Percentiles rank a stretch among this genome's conserved stretches.
Evolutionary conservation across 495 filamentous ascomycete species (phyloP).

Genomic region (Pyronema domesticum): DNA sequence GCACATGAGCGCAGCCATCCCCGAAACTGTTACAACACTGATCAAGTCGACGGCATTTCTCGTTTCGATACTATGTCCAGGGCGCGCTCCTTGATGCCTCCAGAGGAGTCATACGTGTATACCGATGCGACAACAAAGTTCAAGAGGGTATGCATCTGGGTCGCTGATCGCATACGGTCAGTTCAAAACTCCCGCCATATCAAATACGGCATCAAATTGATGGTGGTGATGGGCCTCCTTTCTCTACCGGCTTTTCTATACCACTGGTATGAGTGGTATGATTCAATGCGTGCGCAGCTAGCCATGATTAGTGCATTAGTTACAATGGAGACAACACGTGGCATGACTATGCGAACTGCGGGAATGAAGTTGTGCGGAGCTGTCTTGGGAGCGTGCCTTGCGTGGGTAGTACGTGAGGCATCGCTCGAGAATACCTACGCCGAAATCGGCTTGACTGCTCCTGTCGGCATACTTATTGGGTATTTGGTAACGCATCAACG

Average conservation of each 20-base stretch:
- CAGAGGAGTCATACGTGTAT: slow-evolving; percentile 5
- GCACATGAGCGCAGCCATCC: not conserved
- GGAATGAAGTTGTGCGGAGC: slow-evolving; percentile 22
- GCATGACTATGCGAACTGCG: slow-evolving; percentile 24
- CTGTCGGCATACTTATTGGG: slow-evolving; percentile 17
- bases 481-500: slow-evolving; percentile 12
- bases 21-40: not conserved
- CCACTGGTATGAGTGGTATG: slow-evolving; percentile 20
- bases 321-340: slow-evolving; percentile 23
- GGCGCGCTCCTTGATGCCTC: slow-evolving; percentile 3
- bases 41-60: not conserved
- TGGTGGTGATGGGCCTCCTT: slow-evolving; percentile 21
- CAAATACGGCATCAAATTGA: slow-evolving; percentile 22
- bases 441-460: slow-evolving; percentile 11
- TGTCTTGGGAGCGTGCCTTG: slow-evolving; percentile 12
- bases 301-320: slow-evolving; percentile 23
- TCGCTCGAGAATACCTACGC: slow-evolving; percentile 6
- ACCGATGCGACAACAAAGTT: slow-evolving; percentile 15
- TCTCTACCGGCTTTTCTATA: slow-evolving; percentile 18
- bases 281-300: slow-evolving; percentile 18
- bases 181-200: slow-evolving; percentile 19
- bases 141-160: slow-evolving; percentile 12
- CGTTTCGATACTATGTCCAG: slow-evolving; percentile 1
- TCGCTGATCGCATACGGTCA: slow-evolving; percentile 12
- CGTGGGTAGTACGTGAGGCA: slow-evolving; percentile 16